Percentiles rank a stretch among this genome's conserved stretches.
phyloP scores from a whole-genome alignment of 805 yeast species.

The Metschnikowia proteae region DNA sequence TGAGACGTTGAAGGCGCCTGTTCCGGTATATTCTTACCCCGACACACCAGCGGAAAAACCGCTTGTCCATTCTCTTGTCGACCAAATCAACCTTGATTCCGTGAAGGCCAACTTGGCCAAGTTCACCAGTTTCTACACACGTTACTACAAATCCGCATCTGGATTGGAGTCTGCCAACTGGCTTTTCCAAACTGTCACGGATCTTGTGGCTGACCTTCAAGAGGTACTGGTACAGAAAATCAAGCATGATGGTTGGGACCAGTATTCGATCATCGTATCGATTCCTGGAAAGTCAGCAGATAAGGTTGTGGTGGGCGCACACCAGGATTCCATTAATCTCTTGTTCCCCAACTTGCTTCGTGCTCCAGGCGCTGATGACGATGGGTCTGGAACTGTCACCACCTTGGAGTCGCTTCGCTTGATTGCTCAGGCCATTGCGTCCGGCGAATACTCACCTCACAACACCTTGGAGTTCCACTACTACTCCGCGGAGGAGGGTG shows the following conservation, averaged over 20 bases:
- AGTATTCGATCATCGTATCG: slow-evolving; percentile 67
- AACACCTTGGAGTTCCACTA: slow-evolving; percentile 90
- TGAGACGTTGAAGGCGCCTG: slow-evolving; percentile 18
- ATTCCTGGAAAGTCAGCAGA: slow-evolving; percentile 49
- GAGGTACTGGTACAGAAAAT: slow-evolving; percentile 37
- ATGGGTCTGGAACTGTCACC: slow-evolving; percentile 84
- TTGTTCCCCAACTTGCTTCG: slow-evolving; percentile 61
- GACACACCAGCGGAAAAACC: slow-evolving; percentile 30
- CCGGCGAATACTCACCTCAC: slow-evolving; percentile 46
- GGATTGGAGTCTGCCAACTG: slow-evolving; percentile 72
- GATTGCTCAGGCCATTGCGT: slow-evolving; percentile 37
- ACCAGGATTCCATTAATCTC: slow-evolving; percentile 79
- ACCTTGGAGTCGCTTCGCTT: slow-evolving; percentile 71
- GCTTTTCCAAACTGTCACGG: slow-evolving; percentile 51
- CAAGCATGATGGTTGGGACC: slow-evolving; percentile 70
- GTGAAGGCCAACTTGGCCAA: slow-evolving; percentile 54
- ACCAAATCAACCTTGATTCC: slow-evolving; percentile 42
- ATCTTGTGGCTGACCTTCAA: slow-evolving; percentile 27
- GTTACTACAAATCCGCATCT: slow-evolving; percentile 70
- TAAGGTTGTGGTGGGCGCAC: slow-evolving; percentile 79
- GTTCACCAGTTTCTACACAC: slow-evolving; percentile 66
- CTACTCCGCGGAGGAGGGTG: slow-evolving; percentile 94
- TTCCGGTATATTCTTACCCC: slow-evolving; percentile 53
- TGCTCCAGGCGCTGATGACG: slow-evolving; percentile 96
- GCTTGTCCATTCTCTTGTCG: slow-evolving; percentile 39